These are phyloP conservation scores for Exophiala dermatitidis DNA, from an alignment of 2,329 filamentous ascomycete species.

Conservation along the genomic window DNA sequence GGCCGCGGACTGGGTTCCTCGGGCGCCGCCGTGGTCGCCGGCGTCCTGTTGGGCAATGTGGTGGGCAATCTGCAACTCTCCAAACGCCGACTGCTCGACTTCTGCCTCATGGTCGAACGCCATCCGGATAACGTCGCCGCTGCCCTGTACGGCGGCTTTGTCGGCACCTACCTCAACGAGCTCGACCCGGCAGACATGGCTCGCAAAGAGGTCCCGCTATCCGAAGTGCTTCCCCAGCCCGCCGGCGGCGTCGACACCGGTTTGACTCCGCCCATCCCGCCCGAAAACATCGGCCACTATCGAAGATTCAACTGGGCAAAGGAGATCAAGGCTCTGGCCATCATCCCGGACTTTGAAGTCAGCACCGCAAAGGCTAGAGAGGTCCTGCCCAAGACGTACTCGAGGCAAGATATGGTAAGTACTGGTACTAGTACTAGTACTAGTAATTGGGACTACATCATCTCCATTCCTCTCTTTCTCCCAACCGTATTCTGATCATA, in stretches of 20 bases:
- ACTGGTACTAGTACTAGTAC: background rate
- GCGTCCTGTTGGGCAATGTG: slow-evolving; percentile 86
- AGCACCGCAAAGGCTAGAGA: slow-evolving; percentile 85
- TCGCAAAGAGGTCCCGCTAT: slow-evolving; percentile 85
- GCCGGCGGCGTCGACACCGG: slow-evolving; percentile 90
- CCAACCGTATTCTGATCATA: background rate
- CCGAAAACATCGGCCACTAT: slow-evolving; percentile 86
- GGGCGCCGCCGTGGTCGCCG: slow-evolving; percentile 88
- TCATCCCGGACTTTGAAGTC: slow-evolving; percentile 93
- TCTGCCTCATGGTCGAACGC: slow-evolving; percentile 85
- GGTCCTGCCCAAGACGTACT: slow-evolving; percentile 74
- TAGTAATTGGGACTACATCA: too few species aligned
- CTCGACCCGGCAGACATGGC: slow-evolving; percentile 82
- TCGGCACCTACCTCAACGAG: slow-evolving; percentile 93
- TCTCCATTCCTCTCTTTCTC: background rate
- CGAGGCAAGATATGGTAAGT: slow-evolving; percentile 72
- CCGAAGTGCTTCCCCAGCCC: slow-evolving; percentile 83
- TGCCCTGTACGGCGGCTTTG: slow-evolving; percentile 90
- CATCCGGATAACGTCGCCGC: slow-evolving; percentile 94
- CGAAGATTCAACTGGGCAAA: slow-evolving; percentile 90
- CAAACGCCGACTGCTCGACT: slow-evolving; percentile 73
- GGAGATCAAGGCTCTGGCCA: slow-evolving; percentile 93
- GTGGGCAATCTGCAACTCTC: slow-evolving; percentile 67
- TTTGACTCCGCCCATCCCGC: slow-evolving; percentile 77
- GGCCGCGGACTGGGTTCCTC: slow-evolving; percentile 91